These are phyloP conservation scores for Fusarium lyarnte DNA, from an alignment of 2,329 filamentous ascomycete genomes.

Conservation along the genomic window DNA sequence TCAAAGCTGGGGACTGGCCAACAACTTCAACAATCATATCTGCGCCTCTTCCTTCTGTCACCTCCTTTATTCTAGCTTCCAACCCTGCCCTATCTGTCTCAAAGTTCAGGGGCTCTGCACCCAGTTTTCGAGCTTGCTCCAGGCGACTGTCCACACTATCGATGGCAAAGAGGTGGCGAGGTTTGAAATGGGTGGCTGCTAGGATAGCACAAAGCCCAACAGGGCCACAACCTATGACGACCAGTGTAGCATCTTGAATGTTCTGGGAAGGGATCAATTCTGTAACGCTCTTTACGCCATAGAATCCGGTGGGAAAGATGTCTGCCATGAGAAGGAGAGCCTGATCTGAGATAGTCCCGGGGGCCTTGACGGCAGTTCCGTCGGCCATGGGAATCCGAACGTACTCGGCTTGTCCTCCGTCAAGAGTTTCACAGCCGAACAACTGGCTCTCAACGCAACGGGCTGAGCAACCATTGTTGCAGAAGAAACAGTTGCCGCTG, in stretches of 20 bases:
- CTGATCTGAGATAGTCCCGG: slow-evolving; percentile 74
- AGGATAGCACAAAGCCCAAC: slow-evolving; percentile 87
- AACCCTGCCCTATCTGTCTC: slow-evolving; percentile 71
- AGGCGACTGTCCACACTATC: slow-evolving; percentile 81
- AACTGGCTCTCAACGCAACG: slow-evolving; percentile 76
- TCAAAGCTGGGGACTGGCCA: slow-evolving; percentile 73
- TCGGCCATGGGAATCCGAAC: slow-evolving; percentile 85
- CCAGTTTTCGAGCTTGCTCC: slow-evolving; percentile 75
- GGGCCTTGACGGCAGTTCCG: slow-evolving; percentile 78
- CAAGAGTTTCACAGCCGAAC: slow-evolving; percentile 74
- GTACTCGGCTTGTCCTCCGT: slow-evolving; percentile 85
- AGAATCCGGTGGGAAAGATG: slow-evolving; percentile 89
- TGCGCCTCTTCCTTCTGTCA: slow-evolving; percentile 82
- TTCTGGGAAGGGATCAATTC: slow-evolving; percentile 59
- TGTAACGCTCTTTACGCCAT: slow-evolving; percentile 82
- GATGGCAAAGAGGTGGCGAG: slow-evolving; percentile 80
- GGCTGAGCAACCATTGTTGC: slow-evolving; percentile 77
- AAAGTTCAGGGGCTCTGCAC: slow-evolving; percentile 87
- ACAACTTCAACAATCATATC: slow-evolving; percentile 87
- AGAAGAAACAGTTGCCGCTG: slow-evolving; percentile 81
- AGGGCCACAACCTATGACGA: slow-evolving; percentile 85
- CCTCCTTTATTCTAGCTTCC: slow-evolving; percentile 74
- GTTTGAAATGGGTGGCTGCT: slow-evolving; percentile 78
- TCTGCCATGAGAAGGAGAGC: slow-evolving; percentile 89
- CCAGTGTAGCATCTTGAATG: slow-evolving; percentile 69